Conservation (phyloP, 805 yeast genomes). For the Candida ortonii region DNA sequence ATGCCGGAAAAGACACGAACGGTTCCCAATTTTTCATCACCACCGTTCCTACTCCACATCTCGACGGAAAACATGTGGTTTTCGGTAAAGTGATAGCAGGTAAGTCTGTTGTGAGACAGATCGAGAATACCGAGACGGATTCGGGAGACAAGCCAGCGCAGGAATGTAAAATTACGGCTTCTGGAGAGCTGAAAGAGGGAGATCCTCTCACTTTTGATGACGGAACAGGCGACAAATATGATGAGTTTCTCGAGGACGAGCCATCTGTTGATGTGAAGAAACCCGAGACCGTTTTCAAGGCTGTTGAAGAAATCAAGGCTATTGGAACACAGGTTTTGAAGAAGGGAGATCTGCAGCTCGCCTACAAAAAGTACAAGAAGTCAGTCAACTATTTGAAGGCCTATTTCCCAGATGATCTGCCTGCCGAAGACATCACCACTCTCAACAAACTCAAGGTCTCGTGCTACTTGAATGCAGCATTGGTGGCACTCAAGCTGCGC, state of each 20-base stretch:
- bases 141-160: constrained; percentile 66
- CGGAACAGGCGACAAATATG: constrained; percentile 83
- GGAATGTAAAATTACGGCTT: constrained; percentile 69
- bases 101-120: constrained; percentile 70
- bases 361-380: constrained; percentile 70
- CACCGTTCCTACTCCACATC: constrained; percentile 88
- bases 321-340: constrained; percentile 78
- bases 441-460: constrained; percentile 59
- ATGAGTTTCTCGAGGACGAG: constrained; percentile 73
- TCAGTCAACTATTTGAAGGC: constrained; percentile 67
- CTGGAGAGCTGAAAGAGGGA: constrained; percentile 73
- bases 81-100: constrained; percentile 88
- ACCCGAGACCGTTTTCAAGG: constrained; percentile 66
- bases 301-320: constrained; percentile 62
- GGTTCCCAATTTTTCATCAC: constrained; percentile 96
- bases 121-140: constrained; percentile 70
- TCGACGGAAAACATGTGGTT: constrained; percentile 94
- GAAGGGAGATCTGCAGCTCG: constrained; percentile 51
- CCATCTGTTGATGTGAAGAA: constrained; percentile 54
- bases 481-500: constrained; percentile 65
- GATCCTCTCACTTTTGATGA: constrained; percentile 54
- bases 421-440: constrained; percentile 49
- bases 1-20: constrained; percentile 92
- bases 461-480: constrained; percentile 66
- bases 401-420: constrained; percentile 68